Evolutionary conservation across 2,329 filamentous ascomycete species (phyloP), one percentile per base, ranked within the genome.

Genomic region (Plenodomus lindquistii): DNA sequence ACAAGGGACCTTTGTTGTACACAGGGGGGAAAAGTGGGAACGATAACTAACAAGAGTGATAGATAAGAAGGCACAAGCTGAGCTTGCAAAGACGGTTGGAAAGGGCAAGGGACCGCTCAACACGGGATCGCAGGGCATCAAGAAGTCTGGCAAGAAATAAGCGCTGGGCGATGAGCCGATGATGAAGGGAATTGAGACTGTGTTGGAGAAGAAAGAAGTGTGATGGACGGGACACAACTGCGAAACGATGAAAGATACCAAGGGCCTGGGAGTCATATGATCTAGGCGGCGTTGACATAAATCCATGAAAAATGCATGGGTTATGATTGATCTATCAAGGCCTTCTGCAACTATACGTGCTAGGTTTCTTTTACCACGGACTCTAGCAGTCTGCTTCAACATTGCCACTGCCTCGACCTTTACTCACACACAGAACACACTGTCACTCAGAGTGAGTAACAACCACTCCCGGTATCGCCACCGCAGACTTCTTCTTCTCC

Each of bases 91-190:
- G 55, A 88, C 89, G 77, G 87, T 87, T 8, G 81, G 85, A 52
- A 89, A 90, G 78, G 87, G 89, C 38, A 87, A 88, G 66, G 93
- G 93, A 2, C 92, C 93, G 31, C 73, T 97, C 71, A 92, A 91
- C 77, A 87, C 85, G 24, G 91, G 91, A 27, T 75, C 81, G 40
- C 90, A 95, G 77, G 91, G 91, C 55, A 96, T 97, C 80, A 97
- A 97, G 86, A 97, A 96, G 85, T 94, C 89, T 54, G 92, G 91
- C 75, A 96, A 97, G 65, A 96, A 97, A 86, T 96, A 64, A 67
- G 54, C 62, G 52, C 27, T 18, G 35, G 5, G 18, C 15, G 42
- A 45, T 31, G 36, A 29, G 42, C 42, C 17, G 31, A 27, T n/a
- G 17, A 37, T 16, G 22, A n/a, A n/a, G n/a, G n/a, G 35, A 37